Evolutionary conservation across 768 basidiomycete genomes (phyloP), one percentile per base, ranked within the genome.

Genomic region (Roridomyces roridus): DNA sequence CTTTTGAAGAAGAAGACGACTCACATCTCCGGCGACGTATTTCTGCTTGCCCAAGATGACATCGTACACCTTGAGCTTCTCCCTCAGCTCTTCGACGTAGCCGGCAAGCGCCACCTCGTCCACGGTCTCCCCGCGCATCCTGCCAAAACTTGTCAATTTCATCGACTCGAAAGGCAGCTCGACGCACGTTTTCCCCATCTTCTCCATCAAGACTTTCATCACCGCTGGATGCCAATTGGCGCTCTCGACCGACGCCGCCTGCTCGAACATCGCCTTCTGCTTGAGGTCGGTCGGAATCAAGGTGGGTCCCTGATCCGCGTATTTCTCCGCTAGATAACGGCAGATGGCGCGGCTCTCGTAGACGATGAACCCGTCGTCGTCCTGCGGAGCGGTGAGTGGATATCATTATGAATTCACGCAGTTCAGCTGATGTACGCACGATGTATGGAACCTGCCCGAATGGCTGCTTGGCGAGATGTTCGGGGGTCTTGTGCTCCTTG

Each of bases 1-100:
- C n/a, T n/a, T n/a, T n/a, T n/a, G n/a, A 34, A 6, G 25, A 34
- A 14, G 12, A 5, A 34, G 47, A 42, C 17, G 69, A 77, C 46
- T 46, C 57, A 83, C 85, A 59, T 84, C 73, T 15, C 86, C 85
- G 21, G 82, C 81, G 4, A 86, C 67, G 60, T 84, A 87, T 31
- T 73, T 67, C 36, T 81, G 78, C 65, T 81, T 85, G 15, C 69
- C 66, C 12, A 87, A 72, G 36, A 88, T 82, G n/a, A 57, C 63
- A 6, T 87, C 79, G 59, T 86, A 87, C 7, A 65, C 80, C 15
- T 81, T 77, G 2, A 87, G 73, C 39, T 74, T 80, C 5, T 59
- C 62, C 1, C 68, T 70, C 14, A 81, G 62, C 12, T 60, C 60
- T 0, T 63, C 63, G 18, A 77, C 51, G 1, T 58, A 60, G 42